These are phyloP conservation scores for Takashimella tepidaria DNA, from an alignment of 1,284 basidiomycete genomes.

Conservation along the genomic window DNA sequence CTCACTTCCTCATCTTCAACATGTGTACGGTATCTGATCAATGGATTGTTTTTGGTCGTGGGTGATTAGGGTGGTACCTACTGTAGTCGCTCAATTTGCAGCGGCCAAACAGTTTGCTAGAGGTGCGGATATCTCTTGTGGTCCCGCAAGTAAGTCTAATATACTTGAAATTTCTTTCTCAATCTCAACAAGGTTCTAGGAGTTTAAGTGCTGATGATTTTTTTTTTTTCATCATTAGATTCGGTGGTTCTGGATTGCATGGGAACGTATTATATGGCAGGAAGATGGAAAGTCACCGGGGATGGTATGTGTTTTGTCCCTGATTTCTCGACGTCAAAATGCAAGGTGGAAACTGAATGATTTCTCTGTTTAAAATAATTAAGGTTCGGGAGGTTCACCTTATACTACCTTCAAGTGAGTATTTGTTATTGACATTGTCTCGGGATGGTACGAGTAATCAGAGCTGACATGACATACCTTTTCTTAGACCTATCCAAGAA, in stretches of 20 bases:
- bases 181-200: too few relatives aligned
- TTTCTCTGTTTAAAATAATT: background rate
- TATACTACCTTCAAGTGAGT: constrained; percentile 62
- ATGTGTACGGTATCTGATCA: too few relatives aligned
- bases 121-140: constrained; percentile 65
- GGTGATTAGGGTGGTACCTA: constrained; percentile 60
- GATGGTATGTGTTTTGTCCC: constrained; percentile 75
- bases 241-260: constrained; percentile 79
- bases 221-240: too few relatives aligned
- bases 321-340: too few relatives aligned
- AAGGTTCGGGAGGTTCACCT: constrained; percentile 71
- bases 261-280: constrained; percentile 58
- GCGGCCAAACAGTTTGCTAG: constrained; percentile 62
- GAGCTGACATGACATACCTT: background rate
- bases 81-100: constrained; percentile 74
- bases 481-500: constrained; percentile 58
- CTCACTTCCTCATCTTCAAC: too few relatives aligned
- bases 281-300: constrained; percentile 84
- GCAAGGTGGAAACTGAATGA: too few relatives aligned
- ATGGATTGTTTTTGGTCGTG: background rate
- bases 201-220: too few relatives aligned
- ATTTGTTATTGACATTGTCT: constrained; percentile 1
- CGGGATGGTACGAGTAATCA: background rate
- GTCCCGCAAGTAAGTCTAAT: constrained; percentile 63
- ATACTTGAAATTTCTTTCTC: too few relatives aligned